Evolutionary conservation across 257 asterid species (phyloP), one percentile per base, ranked within the genome.

Genomic region (Solanum chilense): DNA sequence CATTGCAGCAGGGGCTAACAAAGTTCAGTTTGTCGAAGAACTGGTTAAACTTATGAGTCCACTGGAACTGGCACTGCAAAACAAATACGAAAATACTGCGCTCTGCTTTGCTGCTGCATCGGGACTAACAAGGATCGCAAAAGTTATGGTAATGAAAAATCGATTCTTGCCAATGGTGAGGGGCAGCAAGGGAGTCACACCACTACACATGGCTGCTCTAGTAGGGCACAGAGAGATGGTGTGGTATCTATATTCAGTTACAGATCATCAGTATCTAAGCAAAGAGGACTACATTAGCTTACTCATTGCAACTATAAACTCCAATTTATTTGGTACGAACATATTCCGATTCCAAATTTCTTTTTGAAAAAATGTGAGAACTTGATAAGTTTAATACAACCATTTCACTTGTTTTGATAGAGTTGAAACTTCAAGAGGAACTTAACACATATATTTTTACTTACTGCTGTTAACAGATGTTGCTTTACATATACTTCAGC

Each of bases 41-140:
- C 78, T 90, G 52, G 89, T 90, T 11, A 75, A 87, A 41, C 62
- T 88, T 49, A 85, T 90, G 92, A 89, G 86, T 31, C 92, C 90
- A 37, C 69, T 39, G 78, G 92, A 86, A 52, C 83, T 90, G 76
- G 78, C 87, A 71, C 39, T 86, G 70, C 90, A 87, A 25, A 90
- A 88, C 90, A 90, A 90, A 35, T 86, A 86, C 69, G 89, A 85
- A 12, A 90, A 90, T 68, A 90, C 92, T 4, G 92, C 91, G 7
- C 91, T 90, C 49, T 90, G 92, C 87, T 88, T 88, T 69, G 92
- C 92, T 31, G 92, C 92, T 84, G 92, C 92, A 8, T 88, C 92
- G 1, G 92, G 92, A 62, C 75, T 85, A 9, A 85, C 88, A n/a
- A 80, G 77, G 49, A 77, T 90, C 3, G 92, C 92, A 66, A 78